These are phyloP conservation scores for Rhynchospora tenuis DNA, from an alignment of 176 grass and related monocot species.

Conservation along the genomic window DNA sequence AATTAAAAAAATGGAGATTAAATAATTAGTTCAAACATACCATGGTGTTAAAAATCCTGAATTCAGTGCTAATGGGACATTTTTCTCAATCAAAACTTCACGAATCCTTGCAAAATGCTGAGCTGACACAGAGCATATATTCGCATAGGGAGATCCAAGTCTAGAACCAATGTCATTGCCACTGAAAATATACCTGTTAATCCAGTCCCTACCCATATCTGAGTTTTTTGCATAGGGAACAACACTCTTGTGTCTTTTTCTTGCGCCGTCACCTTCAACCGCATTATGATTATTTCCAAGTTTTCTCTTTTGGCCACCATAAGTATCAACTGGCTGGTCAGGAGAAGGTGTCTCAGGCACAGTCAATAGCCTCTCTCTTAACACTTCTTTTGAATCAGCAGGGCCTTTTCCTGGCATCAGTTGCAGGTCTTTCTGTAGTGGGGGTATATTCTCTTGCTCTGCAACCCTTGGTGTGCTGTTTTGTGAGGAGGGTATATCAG, in stretches of 20 bases:
- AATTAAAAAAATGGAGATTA: neutral
- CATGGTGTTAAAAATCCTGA: conserved; percentile 95
- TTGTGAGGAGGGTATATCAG: conserved; percentile 44
- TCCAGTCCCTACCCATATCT: conserved; percentile 38
- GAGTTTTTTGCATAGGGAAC: conserved; percentile 36
- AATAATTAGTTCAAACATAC: conserved; percentile 33
- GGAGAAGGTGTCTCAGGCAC: conserved; percentile 98
- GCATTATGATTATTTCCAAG: conserved; percentile 54
- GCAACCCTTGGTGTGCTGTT: conserved; percentile 23
- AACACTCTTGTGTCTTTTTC: conserved; percentile 80
- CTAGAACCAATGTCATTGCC: conserved; percentile 57
- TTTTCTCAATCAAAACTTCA: conserved; percentile 88
- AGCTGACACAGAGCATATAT: conserved; percentile 84
- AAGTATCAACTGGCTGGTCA: conserved; percentile 62
- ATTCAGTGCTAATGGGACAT: conserved; percentile 75
- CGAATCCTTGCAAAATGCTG: conserved; percentile 86
- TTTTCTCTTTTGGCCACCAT: conserved; percentile 83
- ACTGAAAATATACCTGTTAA: conserved; percentile 43
- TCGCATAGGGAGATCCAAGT: conserved; percentile 67
- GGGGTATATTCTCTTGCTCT: conserved; percentile 81
- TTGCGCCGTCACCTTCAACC: conserved; percentile 34
- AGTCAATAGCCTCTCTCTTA: conserved; percentile 80
- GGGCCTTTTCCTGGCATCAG: conserved; percentile 61
- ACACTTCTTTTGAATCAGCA: conserved; percentile 56
- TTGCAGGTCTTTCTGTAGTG: conserved; percentile 54